Evolutionary conservation across 495 filamentous ascomycete species (phyloP).

Genomic region (Trichoderma gamsii): DNA sequence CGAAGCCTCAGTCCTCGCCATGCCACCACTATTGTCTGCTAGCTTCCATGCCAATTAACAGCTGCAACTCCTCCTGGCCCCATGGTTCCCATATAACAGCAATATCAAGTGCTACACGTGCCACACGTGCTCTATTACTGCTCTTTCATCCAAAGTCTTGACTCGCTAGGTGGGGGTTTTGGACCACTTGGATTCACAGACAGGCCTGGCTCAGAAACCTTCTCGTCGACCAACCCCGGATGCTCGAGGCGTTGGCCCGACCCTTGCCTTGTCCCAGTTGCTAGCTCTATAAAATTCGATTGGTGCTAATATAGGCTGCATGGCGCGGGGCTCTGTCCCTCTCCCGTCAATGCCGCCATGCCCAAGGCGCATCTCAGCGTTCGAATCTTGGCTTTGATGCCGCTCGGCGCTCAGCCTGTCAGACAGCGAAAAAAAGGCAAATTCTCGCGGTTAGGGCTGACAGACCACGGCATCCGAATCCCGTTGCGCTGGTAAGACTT

Average conservation of each 20-base stretch:
- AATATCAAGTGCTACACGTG: neutral
- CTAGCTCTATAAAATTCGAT: neutral
- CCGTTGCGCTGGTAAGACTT: neutral
- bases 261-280: neutral
- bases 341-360: neutral
- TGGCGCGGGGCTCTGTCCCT: neutral
- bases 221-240: neutral
- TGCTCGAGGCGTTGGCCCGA: neutral
- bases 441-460: neutral
- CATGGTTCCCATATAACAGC: neutral
- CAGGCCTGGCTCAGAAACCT: neutral
- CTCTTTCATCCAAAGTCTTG: neutral
- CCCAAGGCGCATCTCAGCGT: neutral
- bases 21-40: conserved; percentile 1
- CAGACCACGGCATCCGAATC: neutral
- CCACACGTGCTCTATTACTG: neutral
- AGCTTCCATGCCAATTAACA: neutral
- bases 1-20: neutral
- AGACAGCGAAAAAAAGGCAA: neutral
- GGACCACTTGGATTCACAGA: neutral
- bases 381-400: neutral
- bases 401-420: neutral
- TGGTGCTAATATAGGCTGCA: neutral
- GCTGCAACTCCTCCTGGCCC: neutral
- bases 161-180: conserved; percentile 4